Evolutionary conservation across 208 protist genomes (phyloP).

Genomic region (Trypanosoma rangeli): DNA sequence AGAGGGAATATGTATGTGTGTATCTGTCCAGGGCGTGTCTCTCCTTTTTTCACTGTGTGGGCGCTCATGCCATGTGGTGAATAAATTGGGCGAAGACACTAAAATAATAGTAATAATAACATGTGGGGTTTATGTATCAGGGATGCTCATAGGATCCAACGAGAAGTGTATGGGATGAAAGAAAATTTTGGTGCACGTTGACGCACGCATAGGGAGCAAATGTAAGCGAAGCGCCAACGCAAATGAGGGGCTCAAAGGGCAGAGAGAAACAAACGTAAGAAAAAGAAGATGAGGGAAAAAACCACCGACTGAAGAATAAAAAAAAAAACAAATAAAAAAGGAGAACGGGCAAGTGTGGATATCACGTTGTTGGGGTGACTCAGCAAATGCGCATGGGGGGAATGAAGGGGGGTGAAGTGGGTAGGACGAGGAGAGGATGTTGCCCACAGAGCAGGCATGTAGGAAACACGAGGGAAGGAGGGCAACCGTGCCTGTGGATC

Average conservation of each 20-base stretch:
- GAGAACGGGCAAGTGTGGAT: not conserved
- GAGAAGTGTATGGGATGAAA: not conserved
- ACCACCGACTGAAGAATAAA: slow-evolving; percentile 5
- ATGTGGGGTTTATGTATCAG: not conserved
- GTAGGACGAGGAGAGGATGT: no score
- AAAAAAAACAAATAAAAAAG: slow-evolving; percentile 13
- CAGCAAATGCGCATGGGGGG: not conserved
- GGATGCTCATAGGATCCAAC: no score
- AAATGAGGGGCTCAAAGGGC: not conserved
- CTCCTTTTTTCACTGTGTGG: not conserved
- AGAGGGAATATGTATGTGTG: not conserved
- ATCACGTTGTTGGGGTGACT: not conserved
- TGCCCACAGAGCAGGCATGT: no score
- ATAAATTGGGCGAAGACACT: not conserved
- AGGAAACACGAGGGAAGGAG: no score
- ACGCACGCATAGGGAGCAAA: not conserved
- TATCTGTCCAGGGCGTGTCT: not conserved
- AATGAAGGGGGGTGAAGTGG: not conserved
- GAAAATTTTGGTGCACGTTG: not conserved
- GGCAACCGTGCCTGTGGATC: no score
- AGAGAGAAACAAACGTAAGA: slow-evolving; percentile 7
- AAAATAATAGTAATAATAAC: not conserved
- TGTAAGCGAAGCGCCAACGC: not conserved
- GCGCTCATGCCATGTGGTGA: not conserved
- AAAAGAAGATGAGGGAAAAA: slow-evolving; percentile 13